Evolutionary conservation across 495 filamentous ascomycete genomes (phyloP).

Genomic region (Clavariopsis aquatica): DNA sequence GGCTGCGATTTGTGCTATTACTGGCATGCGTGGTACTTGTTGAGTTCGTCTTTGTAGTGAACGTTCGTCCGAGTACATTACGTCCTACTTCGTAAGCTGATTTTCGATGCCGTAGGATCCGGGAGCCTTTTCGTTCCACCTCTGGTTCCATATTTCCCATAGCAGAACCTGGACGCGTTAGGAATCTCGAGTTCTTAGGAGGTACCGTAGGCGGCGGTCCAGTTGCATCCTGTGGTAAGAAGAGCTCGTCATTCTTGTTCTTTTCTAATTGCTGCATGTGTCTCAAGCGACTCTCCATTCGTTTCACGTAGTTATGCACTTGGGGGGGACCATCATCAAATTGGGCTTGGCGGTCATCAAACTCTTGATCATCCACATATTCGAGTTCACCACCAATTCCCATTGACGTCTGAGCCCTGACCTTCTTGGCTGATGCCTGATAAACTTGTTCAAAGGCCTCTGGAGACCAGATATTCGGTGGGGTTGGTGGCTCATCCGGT

Average conservation of each 20-base stretch:
- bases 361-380: conserved; percentile 42
- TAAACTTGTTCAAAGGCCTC: conserved; percentile 74
- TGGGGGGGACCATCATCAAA: conserved; percentile 64
- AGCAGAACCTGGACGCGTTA: conserved; percentile 55
- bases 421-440: conserved; percentile 43
- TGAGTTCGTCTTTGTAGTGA: conserved; percentile 84
- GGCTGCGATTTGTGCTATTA: conserved; percentile 72
- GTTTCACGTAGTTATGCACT: conserved; percentile 78
- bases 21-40: conserved; percentile 73
- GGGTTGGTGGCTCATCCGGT: conserved; percentile 52
- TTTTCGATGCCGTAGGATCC: conserved; percentile 61
- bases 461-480: conserved; percentile 82
- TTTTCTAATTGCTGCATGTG: conserved; percentile 66
- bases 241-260: conserved; percentile 44
- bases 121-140: conserved; percentile 21
- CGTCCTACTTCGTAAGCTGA: conserved; percentile 81
- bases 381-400: conserved; percentile 56
- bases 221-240: conserved; percentile 39
- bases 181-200: conserved; percentile 44
- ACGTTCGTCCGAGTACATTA: conserved; percentile 69
- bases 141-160: conserved; percentile 48
- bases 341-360: not conserved
- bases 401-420: conserved; percentile 70
- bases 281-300: conserved; percentile 80
- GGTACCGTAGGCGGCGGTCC: conserved; percentile 48